Evolutionary conservation across 768 basidiomycete genomes (phyloP), one percentile per base, ranked within the genome.

Genomic region (Lentinula lateritia): DNA sequence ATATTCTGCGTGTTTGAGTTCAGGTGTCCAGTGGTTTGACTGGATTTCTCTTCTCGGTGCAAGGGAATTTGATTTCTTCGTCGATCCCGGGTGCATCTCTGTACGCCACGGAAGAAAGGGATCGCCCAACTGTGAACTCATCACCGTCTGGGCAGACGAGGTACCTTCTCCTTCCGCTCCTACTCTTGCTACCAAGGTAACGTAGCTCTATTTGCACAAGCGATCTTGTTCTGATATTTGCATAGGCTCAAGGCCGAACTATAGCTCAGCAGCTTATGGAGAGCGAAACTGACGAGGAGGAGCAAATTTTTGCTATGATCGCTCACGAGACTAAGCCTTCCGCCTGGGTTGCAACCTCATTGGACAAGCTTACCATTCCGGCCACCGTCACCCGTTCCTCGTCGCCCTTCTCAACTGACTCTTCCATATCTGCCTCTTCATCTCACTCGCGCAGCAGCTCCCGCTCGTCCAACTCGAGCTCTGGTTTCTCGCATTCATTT

Each of bases 21-120:
- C 87, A 42, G 83, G 83, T 61, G 80, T 92, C 36, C 87, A 89
- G 67, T 93, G 91, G 91, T 85, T 86, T 61, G 84, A 89, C 70
- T 93, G 91, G 91, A 89, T 91, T 58, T 66, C 79, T 50, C 76
- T 81, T 61, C 82, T 92, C 50, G 89, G 90, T 10, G 80, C 83
- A 65, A 74, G 76, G 61, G 87, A 89, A 74, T 86, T 92, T 69
- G 90, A 92, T 72, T 81, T 93, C 63, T 88, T 89, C 73, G 82
- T 91, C 66, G 88, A 92, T 71, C 91, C 91, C 64, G 90, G 89
- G 63, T 86, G 83, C 70, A 83, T 93, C 65, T 87, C 87, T 62
- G 75, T 90, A 64, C 88, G 88, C 63, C 78, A 81, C 69, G 80
- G 78, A 56, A 76, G 71, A 62, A 72, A 74, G 48, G 70, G 69